phyloP scores from a whole-genome alignment of 805 yeast genomes.

The Kuraishia piskuri region DNA sequence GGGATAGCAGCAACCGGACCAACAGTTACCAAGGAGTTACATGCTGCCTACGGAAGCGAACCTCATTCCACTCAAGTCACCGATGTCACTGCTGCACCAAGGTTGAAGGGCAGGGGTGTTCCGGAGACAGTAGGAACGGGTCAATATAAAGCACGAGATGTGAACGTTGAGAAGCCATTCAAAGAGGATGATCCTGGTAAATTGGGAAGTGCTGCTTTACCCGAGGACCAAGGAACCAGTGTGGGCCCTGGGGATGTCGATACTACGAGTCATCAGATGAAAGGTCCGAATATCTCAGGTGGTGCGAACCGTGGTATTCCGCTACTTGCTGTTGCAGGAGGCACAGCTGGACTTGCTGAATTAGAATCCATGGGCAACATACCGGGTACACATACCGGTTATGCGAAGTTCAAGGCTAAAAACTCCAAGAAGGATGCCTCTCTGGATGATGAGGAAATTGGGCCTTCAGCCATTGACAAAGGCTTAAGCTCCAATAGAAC shows the following conservation, averaged over 20 bases:
- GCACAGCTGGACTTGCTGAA: slow-evolving; percentile 5
- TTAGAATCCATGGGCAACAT: slow-evolving; percentile 1
- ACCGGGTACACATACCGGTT: not conserved
- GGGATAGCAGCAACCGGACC: not conserved
- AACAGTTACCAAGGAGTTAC: not conserved
- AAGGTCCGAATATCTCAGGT: not conserved
- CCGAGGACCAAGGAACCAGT: not conserved
- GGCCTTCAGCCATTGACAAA: not conserved
- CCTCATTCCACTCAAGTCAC: not conserved
- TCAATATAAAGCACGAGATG: not conserved
- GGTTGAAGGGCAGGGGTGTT: not conserved
- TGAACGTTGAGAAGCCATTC: not conserved
- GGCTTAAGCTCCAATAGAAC: not conserved
- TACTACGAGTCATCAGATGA: not conserved
- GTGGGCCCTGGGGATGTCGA: too few species aligned
- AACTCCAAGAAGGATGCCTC: not conserved
- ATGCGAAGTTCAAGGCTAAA: not conserved
- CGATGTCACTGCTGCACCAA: not conserved
- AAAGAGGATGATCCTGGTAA: not conserved
- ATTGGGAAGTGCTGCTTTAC: not conserved
- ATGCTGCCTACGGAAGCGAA: not conserved
- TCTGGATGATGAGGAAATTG: not conserved
- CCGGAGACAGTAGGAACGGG: not conserved
- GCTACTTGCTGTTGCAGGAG: slow-evolving; percentile 5
- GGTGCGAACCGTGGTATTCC: slow-evolving; percentile 3